Evolutionary conservation across 2,329 filamentous ascomycete species (phyloP).

Genomic region (Arthrobotrys sinensis): DNA sequence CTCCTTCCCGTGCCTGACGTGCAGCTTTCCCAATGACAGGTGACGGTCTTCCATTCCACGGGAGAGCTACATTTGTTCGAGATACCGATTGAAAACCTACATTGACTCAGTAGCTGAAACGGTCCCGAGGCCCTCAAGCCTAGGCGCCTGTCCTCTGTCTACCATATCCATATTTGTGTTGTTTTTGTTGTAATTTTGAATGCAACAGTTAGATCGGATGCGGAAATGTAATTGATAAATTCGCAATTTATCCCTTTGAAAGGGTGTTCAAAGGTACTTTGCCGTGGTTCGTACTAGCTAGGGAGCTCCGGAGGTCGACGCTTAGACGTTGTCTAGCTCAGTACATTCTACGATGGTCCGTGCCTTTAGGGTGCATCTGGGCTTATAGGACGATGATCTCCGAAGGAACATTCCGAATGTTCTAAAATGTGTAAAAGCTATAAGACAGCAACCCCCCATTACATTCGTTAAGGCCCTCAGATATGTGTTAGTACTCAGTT

Average conservation of each 20-base stretch:
- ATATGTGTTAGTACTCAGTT: too few species aligned
- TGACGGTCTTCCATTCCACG: conserved; percentile 17
- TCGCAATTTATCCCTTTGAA: not conserved
- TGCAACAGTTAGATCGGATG: not conserved
- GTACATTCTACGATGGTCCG: too few species aligned
- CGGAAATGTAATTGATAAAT: conserved; percentile 10
- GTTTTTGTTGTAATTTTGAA: conserved; percentile 44
- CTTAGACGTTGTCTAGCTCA: too few species aligned
- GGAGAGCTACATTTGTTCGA: conserved; percentile 13
- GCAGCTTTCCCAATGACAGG: conserved; percentile 13
- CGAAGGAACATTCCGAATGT: too few species aligned
- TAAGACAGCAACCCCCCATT: too few species aligned
- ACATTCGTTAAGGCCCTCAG: too few species aligned
- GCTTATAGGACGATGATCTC: too few species aligned
- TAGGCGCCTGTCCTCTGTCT: not conserved
- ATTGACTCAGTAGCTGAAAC: not conserved
- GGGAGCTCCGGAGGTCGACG: not conserved
- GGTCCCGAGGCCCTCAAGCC: not conserved
- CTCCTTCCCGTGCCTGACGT: conserved; percentile 19
- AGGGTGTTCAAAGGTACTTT: not conserved
- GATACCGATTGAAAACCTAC: not conserved
- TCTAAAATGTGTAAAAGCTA: too few species aligned
- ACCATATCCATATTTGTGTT: conserved; percentile 11
- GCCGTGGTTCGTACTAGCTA: not conserved
- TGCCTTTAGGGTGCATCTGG: too few species aligned